These are phyloP conservation scores for Sporobolomyces pararoseus DNA, from an alignment of 768 basidiomycete species.

Conservation along the genomic window DNA sequence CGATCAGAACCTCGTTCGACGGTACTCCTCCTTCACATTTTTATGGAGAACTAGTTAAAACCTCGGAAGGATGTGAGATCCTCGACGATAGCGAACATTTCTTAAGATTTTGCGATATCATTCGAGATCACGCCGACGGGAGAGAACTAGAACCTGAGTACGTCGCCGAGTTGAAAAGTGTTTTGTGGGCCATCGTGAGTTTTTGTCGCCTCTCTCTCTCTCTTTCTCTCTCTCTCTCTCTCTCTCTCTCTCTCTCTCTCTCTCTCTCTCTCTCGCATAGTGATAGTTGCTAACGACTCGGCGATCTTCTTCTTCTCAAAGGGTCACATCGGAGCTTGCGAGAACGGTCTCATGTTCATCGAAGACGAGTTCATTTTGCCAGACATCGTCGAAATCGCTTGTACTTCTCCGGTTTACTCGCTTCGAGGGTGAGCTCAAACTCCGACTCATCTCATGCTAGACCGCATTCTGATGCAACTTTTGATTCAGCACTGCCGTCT, in stretches of 20 bases:
- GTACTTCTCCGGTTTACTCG: conserved; percentile 80
- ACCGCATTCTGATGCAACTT: not conserved
- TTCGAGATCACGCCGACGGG: conserved; percentile 66
- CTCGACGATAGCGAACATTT: conserved; percentile 88
- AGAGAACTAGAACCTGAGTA: conserved; percentile 73
- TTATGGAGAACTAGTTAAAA: conserved; percentile 96
- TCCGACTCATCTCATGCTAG: not conserved
- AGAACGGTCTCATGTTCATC: conserved; percentile 82
- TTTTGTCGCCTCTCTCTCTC: no score
- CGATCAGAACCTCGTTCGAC: conserved; percentile 62
- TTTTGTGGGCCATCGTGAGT: conserved; percentile 92
- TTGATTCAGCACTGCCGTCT: conserved; percentile 78
- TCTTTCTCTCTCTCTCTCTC: no score
- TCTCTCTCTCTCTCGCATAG: no score
- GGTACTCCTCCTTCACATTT: conserved; percentile 90
- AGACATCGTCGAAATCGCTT: conserved; percentile 82
- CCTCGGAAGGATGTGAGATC: conserved; percentile 86
- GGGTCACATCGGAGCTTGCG: conserved; percentile 55
- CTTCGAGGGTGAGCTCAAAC: conserved; percentile 71
- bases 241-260: no score
- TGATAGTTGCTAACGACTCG: no score
- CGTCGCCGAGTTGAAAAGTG: conserved; percentile 85
- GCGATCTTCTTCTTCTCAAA: conserved; percentile 50
- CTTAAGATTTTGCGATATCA: conserved; percentile 80
- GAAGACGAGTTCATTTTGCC: conserved; percentile 95